phyloP scores from a whole-genome alignment of 352 stramenopile species.

The Pythium plurisporium region DNA sequence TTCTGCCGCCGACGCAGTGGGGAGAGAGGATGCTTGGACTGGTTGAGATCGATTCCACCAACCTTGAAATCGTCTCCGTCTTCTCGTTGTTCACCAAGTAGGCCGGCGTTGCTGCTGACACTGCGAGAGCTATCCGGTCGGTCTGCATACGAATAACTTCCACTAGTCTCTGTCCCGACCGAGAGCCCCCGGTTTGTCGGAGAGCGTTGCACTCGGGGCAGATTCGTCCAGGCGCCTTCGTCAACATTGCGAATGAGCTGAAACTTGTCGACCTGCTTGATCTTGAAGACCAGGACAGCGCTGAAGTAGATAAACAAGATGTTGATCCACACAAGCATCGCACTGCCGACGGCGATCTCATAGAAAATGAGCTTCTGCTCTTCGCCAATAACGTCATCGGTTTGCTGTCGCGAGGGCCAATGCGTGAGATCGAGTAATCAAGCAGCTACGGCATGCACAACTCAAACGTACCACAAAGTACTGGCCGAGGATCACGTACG shows the following conservation, averaged over 20 bases:
- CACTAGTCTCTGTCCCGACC: not conserved
- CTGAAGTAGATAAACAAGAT: conserved; percentile 87
- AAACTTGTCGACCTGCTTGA: conserved; percentile 84
- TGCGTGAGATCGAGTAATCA: too few relatives aligned
- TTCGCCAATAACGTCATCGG: conserved; percentile 71
- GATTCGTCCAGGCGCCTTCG: conserved; percentile 72
- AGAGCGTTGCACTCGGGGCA: conserved; percentile 67
- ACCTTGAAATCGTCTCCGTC: not conserved
- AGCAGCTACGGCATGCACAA: too few relatives aligned
- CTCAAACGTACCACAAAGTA: conserved; percentile 63
- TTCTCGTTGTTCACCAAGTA: conserved; percentile 11
- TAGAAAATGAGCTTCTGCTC: conserved; percentile 85
- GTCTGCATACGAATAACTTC: conserved; percentile 13
- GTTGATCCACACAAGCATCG: conserved; percentile 85
- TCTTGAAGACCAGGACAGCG: conserved; percentile 85
- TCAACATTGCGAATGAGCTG: conserved; percentile 76
- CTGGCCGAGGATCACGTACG: conserved; percentile 80
- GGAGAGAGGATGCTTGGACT: conserved; percentile 29
- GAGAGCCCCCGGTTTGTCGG: conserved; percentile 22
- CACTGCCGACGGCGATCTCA: conserved; percentile 79
- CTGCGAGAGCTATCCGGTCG: conserved; percentile 40
- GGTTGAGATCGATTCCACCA: not conserved
- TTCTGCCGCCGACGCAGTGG: conserved; percentile 33
- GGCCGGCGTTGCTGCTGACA: conserved; percentile 30
- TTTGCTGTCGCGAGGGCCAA: conserved; percentile 10